phyloP scores from a whole-genome alignment of 2,329 filamentous ascomycete species.

The Diaporthe longicolla region DNA sequence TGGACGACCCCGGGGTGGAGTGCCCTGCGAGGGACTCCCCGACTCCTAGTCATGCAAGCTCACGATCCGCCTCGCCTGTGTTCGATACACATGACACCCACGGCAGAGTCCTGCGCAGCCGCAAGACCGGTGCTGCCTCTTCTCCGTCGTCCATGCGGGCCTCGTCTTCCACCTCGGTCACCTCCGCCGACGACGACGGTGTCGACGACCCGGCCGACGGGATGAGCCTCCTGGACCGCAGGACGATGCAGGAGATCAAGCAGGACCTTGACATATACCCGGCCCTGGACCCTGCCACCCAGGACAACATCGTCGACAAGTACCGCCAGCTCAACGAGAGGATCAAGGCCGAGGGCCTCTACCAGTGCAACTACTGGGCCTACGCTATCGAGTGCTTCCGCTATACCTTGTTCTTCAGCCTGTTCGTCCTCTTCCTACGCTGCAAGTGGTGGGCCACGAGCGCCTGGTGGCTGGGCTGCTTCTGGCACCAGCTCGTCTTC shows the following conservation, averaged over 20 bases:
- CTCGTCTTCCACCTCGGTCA: conserved; percentile 73
- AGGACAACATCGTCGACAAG: conserved; percentile 81
- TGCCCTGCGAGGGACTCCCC: conserved; percentile 39
- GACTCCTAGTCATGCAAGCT: conserved; percentile 43
- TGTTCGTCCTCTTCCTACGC: conserved; percentile 73
- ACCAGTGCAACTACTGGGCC: conserved; percentile 84
- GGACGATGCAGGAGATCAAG: conserved; percentile 81
- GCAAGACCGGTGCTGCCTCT: conserved; percentile 47
- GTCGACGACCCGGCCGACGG: conserved; percentile 59
- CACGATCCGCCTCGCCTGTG: conserved; percentile 65
- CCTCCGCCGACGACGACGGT: conserved; percentile 61
- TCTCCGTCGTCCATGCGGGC: conserved; percentile 47
- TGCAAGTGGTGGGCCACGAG: conserved; percentile 78
- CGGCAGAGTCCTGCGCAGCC: conserved; percentile 54
- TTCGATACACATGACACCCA: conserved; percentile 59
- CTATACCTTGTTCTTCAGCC: conserved; percentile 76
- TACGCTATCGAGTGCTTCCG: conserved; percentile 83
- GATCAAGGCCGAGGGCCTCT: conserved; percentile 82
- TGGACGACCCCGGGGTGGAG: conserved; percentile 44
- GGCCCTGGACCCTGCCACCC: conserved; percentile 78
- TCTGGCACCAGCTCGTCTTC: conserved; percentile 97
- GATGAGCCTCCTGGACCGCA: conserved; percentile 78
- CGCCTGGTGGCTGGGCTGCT: conserved; percentile 80
- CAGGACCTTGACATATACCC: conserved; percentile 88
- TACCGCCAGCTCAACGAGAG: conserved; percentile 84